Conservation (phyloP, 805 yeast genomes). For the Kluyveromyces lactis region DNA sequence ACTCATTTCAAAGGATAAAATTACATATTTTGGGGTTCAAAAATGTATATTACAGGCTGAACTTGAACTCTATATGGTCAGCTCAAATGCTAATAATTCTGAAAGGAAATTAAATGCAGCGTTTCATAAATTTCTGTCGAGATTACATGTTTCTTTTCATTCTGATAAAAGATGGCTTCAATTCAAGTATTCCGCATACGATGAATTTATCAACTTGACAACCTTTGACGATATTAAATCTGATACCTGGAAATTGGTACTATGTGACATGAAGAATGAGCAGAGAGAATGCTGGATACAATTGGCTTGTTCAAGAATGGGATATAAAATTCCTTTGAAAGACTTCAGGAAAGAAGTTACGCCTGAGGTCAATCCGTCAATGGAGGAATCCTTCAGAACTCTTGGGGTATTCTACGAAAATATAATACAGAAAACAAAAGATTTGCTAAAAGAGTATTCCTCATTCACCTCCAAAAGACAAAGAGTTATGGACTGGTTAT, state of each 20-base stretch:
- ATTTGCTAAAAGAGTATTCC: constrained; percentile 14
- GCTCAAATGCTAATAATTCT: background rate
- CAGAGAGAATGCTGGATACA: constrained; percentile 33
- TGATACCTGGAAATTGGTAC: constrained; percentile 14
- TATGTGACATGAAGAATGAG: constrained; percentile 32
- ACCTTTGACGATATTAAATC: constrained; percentile 6
- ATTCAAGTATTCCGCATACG: constrained; percentile 18
- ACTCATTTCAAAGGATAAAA: constrained; percentile 10
- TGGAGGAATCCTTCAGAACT: constrained; percentile 11
- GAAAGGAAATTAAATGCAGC: background rate
- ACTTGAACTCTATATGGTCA: constrained; percentile 7
- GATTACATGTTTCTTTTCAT: constrained; percentile 9
- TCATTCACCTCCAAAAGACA: constrained; percentile 32
- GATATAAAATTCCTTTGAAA: constrained; percentile 12
- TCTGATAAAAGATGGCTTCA: constrained; percentile 11
- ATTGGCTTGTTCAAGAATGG: constrained; percentile 14
- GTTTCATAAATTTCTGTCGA: constrained; percentile 10
- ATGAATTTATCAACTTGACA: constrained; percentile 9
- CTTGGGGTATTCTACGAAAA: constrained; percentile 22
- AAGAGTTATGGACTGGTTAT: constrained; percentile 62
- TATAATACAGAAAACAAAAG: constrained; percentile 48
- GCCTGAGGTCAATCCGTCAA: constrained; percentile 9
- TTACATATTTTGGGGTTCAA: constrained; percentile 14
- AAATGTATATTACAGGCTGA: constrained; percentile 19
- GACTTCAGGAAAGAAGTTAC: background rate